Base-by-base conservation (phyloP, 2,329 filamentous ascomycete species). In the Ophiostoma ulmi region DNA sequence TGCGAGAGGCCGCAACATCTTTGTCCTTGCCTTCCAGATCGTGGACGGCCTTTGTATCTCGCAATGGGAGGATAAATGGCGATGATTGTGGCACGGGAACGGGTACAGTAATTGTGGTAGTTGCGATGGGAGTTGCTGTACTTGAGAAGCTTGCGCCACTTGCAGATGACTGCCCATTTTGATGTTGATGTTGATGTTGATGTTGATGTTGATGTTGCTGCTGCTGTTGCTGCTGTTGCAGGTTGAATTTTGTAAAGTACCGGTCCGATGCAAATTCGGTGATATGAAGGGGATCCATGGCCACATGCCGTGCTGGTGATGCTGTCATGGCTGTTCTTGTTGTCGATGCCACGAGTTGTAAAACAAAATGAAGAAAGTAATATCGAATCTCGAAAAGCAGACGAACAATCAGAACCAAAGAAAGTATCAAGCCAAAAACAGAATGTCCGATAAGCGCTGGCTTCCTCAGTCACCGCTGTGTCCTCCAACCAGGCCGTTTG, bases 221-320 rank as follows among this genome's bases (percentile, higher is more conserved):
- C 70, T 81, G 80, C 73, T 83, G 82, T 22, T 80, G 80, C 74
- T 79, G 81, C 39, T 84, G 80, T 76, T 81, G 83, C 79, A 87
- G 85, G 71, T 81, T 83, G 72, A 89, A 78, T 79, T 90, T 90
- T 70, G 84, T 83, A 74, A 89, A 87, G 76, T 88, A 90, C 74
- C 85, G 85, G 78, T 86, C 82, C 64, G 88, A 90, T 73, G 87
- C 88, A 79, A 90, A 90, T 78, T 90, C 88, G 72, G 87, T 88
- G 73, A 88, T 83, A 74, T 89, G 87, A 75, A 84, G 82, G 76
- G 85, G 86, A 74, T 89, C 87, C 86, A 89, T 88, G 69, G 69
- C 72, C 69, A 72, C 70, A n/a, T 76, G 78, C 78, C 77, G 75
- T 73, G 73, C 72, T 61, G 74, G 69, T 67, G 36, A 72, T 72